Conservation (phyloP, 208 protist species). For the Tritrichomonas musculus region DNA sequence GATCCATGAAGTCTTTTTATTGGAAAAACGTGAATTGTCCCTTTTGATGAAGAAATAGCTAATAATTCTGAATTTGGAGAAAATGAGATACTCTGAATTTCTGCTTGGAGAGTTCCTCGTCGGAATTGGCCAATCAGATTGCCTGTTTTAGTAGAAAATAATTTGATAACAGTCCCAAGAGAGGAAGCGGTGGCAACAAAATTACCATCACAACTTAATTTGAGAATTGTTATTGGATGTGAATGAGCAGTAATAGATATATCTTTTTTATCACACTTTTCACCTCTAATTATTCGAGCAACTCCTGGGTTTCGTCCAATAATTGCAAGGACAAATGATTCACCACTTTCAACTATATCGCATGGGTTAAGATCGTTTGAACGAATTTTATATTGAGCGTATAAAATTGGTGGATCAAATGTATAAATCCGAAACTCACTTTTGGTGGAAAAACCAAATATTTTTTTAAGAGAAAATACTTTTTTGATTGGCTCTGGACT, state of each 20-base stretch:
- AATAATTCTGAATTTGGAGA: slow-evolving; percentile 35
- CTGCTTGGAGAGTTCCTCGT: slow-evolving; percentile 59
- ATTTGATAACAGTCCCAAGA: slow-evolving; percentile 70
- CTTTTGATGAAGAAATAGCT: slow-evolving; percentile 43
- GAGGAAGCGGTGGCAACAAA: slow-evolving; percentile 69
- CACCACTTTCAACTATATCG: neutral
- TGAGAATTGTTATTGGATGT: neutral
- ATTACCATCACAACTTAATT: slow-evolving; percentile 71
- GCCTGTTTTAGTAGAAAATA: slow-evolving; percentile 69
- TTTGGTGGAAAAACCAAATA: neutral
- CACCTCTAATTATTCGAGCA: neutral
- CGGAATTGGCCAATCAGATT: slow-evolving; percentile 64
- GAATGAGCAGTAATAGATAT: neutral
- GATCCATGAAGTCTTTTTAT: neutral
- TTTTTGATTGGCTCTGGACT: neutral
- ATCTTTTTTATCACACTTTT: neutral
- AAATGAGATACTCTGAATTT: slow-evolving; percentile 43
- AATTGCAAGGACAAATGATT: neutral
- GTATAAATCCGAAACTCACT: neutral
- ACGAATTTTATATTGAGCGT: neutral
- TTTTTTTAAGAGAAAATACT: neutral
- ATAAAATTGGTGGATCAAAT: neutral
- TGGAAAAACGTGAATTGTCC: slow-evolving; percentile 53
- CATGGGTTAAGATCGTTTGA: neutral
- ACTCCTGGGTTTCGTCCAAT: neutral